phyloP scores from a whole-genome alignment of 495 filamentous ascomycete species.

The Penicillium atrosanguineum region DNA sequence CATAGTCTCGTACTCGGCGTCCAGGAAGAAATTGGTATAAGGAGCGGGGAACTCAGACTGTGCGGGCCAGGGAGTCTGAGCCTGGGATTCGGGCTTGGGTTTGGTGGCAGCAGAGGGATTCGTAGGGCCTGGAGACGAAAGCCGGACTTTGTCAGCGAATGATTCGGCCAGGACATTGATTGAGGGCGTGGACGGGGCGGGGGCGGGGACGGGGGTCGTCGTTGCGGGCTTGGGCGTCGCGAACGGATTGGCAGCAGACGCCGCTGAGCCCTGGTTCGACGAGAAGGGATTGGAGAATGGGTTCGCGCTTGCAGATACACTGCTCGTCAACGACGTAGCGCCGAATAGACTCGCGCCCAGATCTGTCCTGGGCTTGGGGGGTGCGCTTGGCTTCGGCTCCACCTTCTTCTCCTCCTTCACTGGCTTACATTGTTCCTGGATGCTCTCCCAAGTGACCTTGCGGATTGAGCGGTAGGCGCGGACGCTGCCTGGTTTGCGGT shows the following conservation, averaged over 20 bases:
- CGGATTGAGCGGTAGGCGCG: conserved; percentile 66
- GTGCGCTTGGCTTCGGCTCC: conserved; percentile 15
- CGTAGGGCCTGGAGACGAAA: conserved; percentile 39
- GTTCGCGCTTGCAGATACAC: conserved; percentile 52
- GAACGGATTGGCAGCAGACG: conserved; percentile 46
- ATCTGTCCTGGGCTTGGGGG: conserved; percentile 47
- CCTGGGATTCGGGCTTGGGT: conserved; percentile 30
- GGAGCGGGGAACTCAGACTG: conserved; percentile 59
- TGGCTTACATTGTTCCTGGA: conserved; percentile 31
- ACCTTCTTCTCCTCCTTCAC: conserved; percentile 34
- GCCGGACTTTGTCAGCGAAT: conserved; percentile 66
- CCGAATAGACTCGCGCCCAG: conserved; percentile 56
- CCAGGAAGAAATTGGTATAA: conserved; percentile 77
- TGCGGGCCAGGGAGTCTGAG: conserved; percentile 69
- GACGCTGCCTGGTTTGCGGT: conserved; percentile 77
- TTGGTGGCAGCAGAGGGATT: conserved; percentile 35
- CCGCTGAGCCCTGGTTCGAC: conserved; percentile 21
- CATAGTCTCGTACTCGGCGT: conserved; percentile 89
- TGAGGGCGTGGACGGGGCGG: conserved; percentile 18
- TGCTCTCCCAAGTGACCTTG: conserved; percentile 29
- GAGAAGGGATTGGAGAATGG: conserved; percentile 69
- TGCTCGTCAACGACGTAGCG: conserved; percentile 35
- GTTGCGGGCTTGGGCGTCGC: conserved; percentile 40
- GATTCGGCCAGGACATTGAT: conserved; percentile 57
- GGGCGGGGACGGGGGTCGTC: conserved; percentile 23